phyloP scores from a whole-genome alignment of 1,284 basidiomycete species.

The Filobasidium uniguttulatum region DNA sequence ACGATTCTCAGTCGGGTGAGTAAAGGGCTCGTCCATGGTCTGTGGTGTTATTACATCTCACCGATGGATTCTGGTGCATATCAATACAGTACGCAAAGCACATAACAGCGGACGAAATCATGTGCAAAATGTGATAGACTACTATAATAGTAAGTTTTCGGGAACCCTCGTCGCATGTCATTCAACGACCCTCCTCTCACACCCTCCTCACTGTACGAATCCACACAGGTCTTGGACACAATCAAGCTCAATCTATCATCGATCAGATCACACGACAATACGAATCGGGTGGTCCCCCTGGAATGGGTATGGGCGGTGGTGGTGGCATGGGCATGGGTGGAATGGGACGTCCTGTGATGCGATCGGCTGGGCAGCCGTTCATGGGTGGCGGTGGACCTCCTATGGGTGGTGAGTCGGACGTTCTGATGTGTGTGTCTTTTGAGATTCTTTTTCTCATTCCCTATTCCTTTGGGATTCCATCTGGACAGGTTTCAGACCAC shows the following conservation, averaged over 20 bases:
- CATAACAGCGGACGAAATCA: constrained; percentile 97
- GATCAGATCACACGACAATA: constrained; percentile 89
- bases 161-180: background rate
- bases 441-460: background rate
- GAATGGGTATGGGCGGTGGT: background rate
- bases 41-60: too few relatives aligned
- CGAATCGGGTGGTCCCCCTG: constrained; percentile 39
- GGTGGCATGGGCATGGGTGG: background rate
- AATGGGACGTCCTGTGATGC: constrained; percentile 8
- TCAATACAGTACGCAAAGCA: constrained; percentile 70
- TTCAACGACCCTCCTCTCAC: background rate
- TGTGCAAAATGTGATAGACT: constrained; percentile 87
- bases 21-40: constrained; percentile 19
- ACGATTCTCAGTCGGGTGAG: constrained; percentile 72
- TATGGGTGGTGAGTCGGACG: background rate
- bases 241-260: constrained; percentile 90
- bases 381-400: constrained; percentile 2
- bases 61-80: constrained; percentile 20
- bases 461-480: background rate
- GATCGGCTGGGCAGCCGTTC: constrained; percentile 8
- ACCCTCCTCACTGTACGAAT: background rate
- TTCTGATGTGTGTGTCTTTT: too few relatives aligned
- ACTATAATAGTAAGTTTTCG: constrained; percentile 66
- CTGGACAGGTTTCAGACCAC: constrained; percentile 9
- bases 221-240: constrained; percentile 70